Evolutionary conservation across 2,329 filamentous ascomycete species (phyloP).

Genomic region (Bisporella sp.): DNA sequence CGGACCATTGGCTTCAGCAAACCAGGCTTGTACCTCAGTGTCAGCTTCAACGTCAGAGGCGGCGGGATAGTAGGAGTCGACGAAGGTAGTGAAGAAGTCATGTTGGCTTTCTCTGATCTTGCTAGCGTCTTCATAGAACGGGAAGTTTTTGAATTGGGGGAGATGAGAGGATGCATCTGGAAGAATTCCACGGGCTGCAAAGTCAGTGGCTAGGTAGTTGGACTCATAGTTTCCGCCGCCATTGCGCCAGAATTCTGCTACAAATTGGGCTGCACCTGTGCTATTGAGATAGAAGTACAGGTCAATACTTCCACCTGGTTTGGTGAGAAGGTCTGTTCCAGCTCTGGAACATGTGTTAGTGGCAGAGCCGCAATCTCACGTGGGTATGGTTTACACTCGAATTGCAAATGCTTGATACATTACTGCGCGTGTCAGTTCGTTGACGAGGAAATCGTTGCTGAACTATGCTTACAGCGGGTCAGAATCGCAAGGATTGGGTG

Average conservation of each 20-base stretch:
- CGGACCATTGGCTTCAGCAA: constrained; percentile 28
- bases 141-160: constrained; percentile 31
- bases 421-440: constrained; percentile 3
- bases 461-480: constrained; percentile 26
- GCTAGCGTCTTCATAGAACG: constrained; percentile 37
- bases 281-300: constrained; percentile 8
- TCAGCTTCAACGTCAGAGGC: constrained; percentile 30
- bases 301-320: constrained; percentile 11
- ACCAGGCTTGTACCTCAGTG: constrained; percentile 37
- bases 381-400: not conserved
- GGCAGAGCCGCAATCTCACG: too few relatives aligned
- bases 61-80: constrained; percentile 37
- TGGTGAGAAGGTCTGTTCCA: constrained; percentile 8
- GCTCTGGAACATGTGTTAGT: not conserved
- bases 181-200: constrained; percentile 32
- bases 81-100: constrained; percentile 33
- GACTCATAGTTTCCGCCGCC: constrained; percentile 26
- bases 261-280: constrained; percentile 5
- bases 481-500: constrained; percentile 38
- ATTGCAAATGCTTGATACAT: constrained; percentile 10
- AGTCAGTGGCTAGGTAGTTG: constrained; percentile 33
- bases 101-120: constrained; percentile 31
- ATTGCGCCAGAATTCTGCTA: constrained; percentile 7
- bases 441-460: not conserved
- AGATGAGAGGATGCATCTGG: constrained; percentile 31